phyloP scores from a whole-genome alignment of 225 moss, liverwort and hornwort species.

The Asterella californica region DNA sequence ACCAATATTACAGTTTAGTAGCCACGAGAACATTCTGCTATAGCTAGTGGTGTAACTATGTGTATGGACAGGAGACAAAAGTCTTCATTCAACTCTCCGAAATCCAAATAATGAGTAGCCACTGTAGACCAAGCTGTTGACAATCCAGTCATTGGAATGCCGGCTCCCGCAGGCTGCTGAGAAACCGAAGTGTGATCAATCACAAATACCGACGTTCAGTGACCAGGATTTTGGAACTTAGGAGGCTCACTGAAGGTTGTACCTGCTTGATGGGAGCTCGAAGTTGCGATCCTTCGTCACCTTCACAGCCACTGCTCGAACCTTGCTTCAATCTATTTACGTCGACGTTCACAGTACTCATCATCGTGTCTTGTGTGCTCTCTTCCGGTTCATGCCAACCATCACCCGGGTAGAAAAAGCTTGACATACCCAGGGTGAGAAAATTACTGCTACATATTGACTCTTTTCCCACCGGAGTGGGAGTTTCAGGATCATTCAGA shows the following conservation, averaged over 20 bases:
- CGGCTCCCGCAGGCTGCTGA: background rate
- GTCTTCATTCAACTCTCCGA: background rate
- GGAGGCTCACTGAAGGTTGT: background rate
- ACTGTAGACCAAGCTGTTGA: background rate
- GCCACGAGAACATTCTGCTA: background rate
- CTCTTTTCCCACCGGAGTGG: slow-evolving; percentile 24
- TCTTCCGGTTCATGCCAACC: slow-evolving; percentile 36
- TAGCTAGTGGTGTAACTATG: background rate
- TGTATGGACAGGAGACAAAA: background rate
- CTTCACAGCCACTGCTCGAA: slow-evolving; percentile 33
- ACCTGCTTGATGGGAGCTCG: slow-evolving; percentile 33
- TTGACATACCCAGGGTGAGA: slow-evolving; percentile 40
- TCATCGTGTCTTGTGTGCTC: slow-evolving; percentile 37
- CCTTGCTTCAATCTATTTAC: slow-evolving; percentile 28
- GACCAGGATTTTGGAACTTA: background rate
- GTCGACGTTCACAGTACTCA: slow-evolving; percentile 27
- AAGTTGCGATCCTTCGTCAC: slow-evolving; percentile 31
- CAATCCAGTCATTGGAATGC: background rate
- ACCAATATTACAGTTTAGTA: background rate
- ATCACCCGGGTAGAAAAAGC: slow-evolving; percentile 23
- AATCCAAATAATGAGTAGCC: background rate
- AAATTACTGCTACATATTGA: slow-evolving; percentile 40
- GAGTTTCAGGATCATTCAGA: slow-evolving; percentile 24
- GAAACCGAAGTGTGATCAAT: background rate
- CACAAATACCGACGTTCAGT: background rate